These are phyloP conservation scores for Laetiporus sulphureus DNA, from an alignment of 1,284 basidiomycete species.

Conservation along the genomic window DNA sequence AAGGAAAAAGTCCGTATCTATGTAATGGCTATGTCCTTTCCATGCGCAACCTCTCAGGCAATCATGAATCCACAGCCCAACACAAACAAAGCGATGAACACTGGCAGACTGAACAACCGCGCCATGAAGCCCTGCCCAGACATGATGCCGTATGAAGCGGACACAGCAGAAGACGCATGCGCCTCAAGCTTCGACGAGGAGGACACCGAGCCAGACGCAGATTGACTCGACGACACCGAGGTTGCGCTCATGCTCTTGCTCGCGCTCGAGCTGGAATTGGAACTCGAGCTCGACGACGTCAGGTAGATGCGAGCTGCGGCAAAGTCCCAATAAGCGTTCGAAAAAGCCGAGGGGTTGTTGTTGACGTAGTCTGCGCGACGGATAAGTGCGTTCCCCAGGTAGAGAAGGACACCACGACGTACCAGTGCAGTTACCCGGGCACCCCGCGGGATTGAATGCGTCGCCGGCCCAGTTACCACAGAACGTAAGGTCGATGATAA, in stretches of 20 bases:
- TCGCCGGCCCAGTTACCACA: slow-evolving; percentile 49
- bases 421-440: slow-evolving; percentile 41
- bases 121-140: not conserved
- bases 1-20: too few species aligned
- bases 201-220: not conserved
- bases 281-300: not conserved
- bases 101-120: not conserved
- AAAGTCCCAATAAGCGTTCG: slow-evolving; percentile 46
- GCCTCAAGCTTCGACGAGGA: too few species aligned
- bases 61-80: not conserved
- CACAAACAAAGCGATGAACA: not conserved
- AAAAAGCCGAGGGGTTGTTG: slow-evolving; percentile 58
- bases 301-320: slow-evolving; percentile 7
- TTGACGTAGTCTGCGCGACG: slow-evolving; percentile 44
- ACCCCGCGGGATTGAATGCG: slow-evolving; percentile 33
- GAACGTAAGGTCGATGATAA: slow-evolving; percentile 44
- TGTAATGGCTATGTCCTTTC: too few species aligned
- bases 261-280: not conserved
- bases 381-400: not conserved
- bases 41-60: not conserved
- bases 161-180: too few species aligned
- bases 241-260: not conserved
- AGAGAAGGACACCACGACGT: slow-evolving; percentile 9
- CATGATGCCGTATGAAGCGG: too few species aligned
- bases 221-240: not conserved